These are phyloP conservation scores for Macrocybe gigantea DNA, from an alignment of 768 basidiomycete species.

Conservation along the genomic window DNA sequence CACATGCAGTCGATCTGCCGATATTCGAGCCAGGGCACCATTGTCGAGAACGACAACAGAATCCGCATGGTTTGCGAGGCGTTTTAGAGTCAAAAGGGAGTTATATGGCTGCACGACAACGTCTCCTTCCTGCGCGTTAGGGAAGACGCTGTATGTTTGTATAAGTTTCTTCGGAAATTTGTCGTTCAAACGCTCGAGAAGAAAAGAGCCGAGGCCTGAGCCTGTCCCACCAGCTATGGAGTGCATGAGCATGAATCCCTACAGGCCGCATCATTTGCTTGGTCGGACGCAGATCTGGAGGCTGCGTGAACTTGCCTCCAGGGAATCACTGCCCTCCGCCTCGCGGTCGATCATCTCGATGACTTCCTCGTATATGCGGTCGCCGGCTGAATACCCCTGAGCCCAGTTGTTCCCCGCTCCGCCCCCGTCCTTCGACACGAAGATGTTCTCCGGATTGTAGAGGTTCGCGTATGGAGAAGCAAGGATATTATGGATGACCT, in stretches of 20 bases:
- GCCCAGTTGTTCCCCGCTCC: slow-evolving; percentile 99
- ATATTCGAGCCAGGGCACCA: slow-evolving; percentile 87
- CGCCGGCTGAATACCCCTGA: slow-evolving; percentile 87
- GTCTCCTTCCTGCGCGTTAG: slow-evolving; percentile 88
- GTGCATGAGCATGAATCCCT: slow-evolving; percentile 99
- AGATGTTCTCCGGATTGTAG: slow-evolving; percentile 98
- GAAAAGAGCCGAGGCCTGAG: slow-evolving; percentile 96
- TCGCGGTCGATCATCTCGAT: slow-evolving; percentile 99
- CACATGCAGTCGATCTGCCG: slow-evolving; percentile 85
- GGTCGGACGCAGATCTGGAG: not conserved
- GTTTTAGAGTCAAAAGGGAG: slow-evolving; percentile 86
- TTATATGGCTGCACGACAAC: slow-evolving; percentile 99
- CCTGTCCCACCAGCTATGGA: slow-evolving; percentile 99
- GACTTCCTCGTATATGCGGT: slow-evolving; percentile 89
- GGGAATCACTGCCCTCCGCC: slow-evolving; percentile 94
- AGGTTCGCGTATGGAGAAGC: slow-evolving; percentile 82
- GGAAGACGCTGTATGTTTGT: slow-evolving; percentile 98
- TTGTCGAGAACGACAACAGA: slow-evolving; percentile 97
- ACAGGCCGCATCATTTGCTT: slow-evolving; percentile 2
- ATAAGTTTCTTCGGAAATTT: slow-evolving; percentile 99
- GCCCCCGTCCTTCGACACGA: slow-evolving; percentile 93
- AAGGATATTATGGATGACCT: slow-evolving; percentile 97
- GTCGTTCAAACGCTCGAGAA: slow-evolving; percentile 94
- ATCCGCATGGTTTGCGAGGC: slow-evolving; percentile 94
- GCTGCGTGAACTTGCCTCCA: slow-evolving; percentile 59